Evolutionary conservation across 495 filamentous ascomycete species (phyloP).

Genomic region (Evansstolkia leycettana): DNA sequence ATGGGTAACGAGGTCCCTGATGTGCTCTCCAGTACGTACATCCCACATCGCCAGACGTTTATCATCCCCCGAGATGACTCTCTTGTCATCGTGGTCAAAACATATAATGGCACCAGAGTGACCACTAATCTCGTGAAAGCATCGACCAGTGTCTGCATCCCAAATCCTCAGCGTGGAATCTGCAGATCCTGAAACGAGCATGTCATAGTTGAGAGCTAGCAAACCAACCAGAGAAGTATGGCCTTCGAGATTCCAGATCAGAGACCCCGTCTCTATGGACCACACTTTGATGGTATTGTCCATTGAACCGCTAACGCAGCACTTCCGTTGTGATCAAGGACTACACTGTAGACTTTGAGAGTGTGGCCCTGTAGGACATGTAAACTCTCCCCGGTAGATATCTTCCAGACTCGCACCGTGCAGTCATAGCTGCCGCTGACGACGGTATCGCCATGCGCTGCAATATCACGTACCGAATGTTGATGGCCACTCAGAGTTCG

Average conservation of each 20-base stretch:
- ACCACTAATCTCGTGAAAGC: constrained; percentile 75
- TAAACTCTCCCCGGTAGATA: constrained; percentile 84
- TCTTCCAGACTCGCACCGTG: constrained; percentile 93
- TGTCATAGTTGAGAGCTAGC: constrained; percentile 74
- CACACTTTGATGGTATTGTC: constrained; percentile 96
- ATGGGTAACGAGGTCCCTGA: constrained; percentile 90
- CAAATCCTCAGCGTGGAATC: constrained; percentile 96
- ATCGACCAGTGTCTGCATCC: constrained; percentile 89
- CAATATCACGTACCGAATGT: constrained; percentile 96
- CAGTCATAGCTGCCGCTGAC: constrained; percentile 98
- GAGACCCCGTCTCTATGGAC: constrained; percentile 78
- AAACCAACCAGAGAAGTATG: constrained; percentile 90
- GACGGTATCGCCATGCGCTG: constrained; percentile 89
- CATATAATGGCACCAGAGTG: constrained; percentile 98
- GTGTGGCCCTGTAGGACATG: constrained; percentile 80
- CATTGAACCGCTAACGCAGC: constrained; percentile 98
- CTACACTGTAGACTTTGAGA: constrained; percentile 96
- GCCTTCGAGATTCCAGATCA: constrained; percentile 83
- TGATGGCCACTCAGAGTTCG: constrained; percentile 75
- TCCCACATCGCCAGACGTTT: constrained; percentile 99
- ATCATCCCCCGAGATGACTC: constrained; percentile 93
- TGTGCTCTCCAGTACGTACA: constrained; percentile 78
- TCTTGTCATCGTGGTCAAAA: constrained; percentile 95
- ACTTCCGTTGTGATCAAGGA: constrained; percentile 85
- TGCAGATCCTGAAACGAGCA: constrained; percentile 86